phyloP scores from a whole-genome alignment of 1,284 basidiomycete genomes.

The Stygiomarasmius scandens region DNA sequence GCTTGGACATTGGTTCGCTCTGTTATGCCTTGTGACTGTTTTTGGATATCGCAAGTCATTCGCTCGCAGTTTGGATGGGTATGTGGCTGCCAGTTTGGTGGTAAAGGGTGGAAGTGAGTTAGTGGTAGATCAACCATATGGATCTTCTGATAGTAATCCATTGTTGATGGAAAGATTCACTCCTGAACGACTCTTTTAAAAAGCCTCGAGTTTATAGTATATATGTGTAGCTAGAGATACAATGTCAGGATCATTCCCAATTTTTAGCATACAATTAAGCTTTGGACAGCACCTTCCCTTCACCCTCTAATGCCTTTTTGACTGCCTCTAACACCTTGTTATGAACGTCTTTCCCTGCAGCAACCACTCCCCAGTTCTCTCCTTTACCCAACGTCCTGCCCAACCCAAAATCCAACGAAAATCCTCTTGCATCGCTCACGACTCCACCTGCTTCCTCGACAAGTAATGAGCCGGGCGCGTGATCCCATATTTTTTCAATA shows the following conservation, averaged over 20 bases:
- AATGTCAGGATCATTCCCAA: no score
- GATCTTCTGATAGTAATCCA: neutral
- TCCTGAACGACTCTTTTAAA: neutral
- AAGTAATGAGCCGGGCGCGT: constrained; percentile 86
- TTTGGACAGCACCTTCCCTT: no score
- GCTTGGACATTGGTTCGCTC: neutral
- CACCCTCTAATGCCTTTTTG: constrained; percentile 47
- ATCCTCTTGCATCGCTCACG: constrained; percentile 83
- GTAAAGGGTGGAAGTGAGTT: neutral
- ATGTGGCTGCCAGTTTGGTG: neutral
- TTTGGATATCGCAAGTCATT: neutral
- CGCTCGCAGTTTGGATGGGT: neutral
- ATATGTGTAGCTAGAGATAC: no score
- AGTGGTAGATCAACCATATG: neutral
- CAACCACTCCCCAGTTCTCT: constrained; percentile 88
- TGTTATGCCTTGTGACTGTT: neutral
- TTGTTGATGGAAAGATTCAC: neutral
- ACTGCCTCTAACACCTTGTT: constrained; percentile 75
- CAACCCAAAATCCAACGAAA: constrained; percentile 82
- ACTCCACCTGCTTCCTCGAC: constrained; percentile 90
- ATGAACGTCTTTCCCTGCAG: constrained; percentile 71
- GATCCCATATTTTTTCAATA: constrained; percentile 95
- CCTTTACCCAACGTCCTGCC: constrained; percentile 75
- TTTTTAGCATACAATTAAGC: no score
- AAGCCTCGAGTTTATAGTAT: neutral